These are phyloP conservation scores for Phylloboletellus chloephorus DNA, from an alignment of 1,284 basidiomycete species.

Conservation along the genomic window DNA sequence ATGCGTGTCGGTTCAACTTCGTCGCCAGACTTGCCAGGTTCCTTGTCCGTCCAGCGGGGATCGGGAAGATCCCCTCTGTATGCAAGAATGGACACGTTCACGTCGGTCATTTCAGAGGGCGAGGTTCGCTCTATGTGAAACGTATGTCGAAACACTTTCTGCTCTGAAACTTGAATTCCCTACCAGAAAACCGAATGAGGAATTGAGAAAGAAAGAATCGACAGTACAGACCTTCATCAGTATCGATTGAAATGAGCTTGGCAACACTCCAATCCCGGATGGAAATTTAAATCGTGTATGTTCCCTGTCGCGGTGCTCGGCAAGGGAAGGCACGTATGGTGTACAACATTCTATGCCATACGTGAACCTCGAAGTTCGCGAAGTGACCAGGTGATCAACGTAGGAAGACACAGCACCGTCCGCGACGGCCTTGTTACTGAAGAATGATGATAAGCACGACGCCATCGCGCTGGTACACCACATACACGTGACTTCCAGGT, in stretches of 20 bases:
- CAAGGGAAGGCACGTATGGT: slow-evolving; percentile 28
- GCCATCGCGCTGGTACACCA: slow-evolving; percentile 3
- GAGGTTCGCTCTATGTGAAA: not conserved
- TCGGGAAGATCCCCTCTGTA: slow-evolving; percentile 4
- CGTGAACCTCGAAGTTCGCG: slow-evolving; percentile 40
- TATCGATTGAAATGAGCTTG: slow-evolving; percentile 29
- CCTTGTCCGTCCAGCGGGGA: slow-evolving; percentile 1
- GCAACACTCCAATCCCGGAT: slow-evolving; percentile 23
- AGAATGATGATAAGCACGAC: slow-evolving; percentile 11
- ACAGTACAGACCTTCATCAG: slow-evolving; percentile 25
- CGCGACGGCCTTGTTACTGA: slow-evolving; percentile 52
- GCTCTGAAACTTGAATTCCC: slow-evolving; percentile 6
- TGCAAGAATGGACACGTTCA: not conserved
- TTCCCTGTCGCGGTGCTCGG: slow-evolving; percentile 34
- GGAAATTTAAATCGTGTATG: slow-evolving; percentile 17
- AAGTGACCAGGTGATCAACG: slow-evolving; percentile 45
- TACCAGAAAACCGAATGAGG: not conserved
- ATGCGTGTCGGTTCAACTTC: not conserved
- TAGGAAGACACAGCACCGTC: slow-evolving; percentile 52
- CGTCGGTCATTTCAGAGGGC: not conserved
- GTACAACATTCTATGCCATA: slow-evolving; percentile 37
- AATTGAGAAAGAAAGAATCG: not conserved
- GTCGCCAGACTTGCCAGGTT: not conserved
- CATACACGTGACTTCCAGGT: slow-evolving; percentile 39
- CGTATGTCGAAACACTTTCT: slow-evolving; percentile 1